A percentile compares a stretch with the other conserved stretches of the same genome.
Evolutionary conservation across 768 basidiomycete genomes (phyloP).

Genomic region (Rhodotorula graminis): DNA sequence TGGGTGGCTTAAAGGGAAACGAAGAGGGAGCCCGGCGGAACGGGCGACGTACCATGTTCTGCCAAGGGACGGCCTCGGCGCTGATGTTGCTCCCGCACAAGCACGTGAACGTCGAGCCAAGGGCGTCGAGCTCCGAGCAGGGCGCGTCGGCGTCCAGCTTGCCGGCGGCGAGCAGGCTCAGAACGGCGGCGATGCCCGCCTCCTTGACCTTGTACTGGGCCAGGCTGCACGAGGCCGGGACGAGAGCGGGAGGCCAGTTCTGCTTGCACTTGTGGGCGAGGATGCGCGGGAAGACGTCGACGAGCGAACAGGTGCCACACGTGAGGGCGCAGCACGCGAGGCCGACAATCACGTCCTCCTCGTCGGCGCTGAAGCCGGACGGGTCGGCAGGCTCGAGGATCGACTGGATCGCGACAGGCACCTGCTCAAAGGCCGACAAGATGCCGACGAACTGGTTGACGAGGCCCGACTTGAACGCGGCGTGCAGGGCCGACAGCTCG

Average conservation of each 20-base stretch:
- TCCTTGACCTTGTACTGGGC: background rate
- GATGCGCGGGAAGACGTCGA: background rate
- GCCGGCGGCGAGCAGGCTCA: background rate
- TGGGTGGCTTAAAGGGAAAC: no score
- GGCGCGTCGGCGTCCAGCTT: background rate
- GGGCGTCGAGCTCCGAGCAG: background rate
- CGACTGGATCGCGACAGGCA: no score
- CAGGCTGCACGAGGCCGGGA: background rate
- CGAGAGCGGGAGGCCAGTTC: no score
- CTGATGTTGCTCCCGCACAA: background rate
- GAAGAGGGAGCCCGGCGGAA: no score
- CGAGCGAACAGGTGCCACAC: background rate
- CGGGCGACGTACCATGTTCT: background rate
- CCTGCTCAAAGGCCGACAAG: background rate
- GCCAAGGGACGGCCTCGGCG: background rate
- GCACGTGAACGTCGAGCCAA: background rate
- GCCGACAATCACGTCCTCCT: background rate
- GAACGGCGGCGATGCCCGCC: accelerated
- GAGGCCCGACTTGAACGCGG: background rate
- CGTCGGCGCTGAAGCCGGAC: background rate
- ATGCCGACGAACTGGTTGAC: background rate
- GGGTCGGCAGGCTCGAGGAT: background rate
- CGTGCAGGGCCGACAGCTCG: background rate
- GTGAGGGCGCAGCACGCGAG: background rate
- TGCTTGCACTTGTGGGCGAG: background rate